Base-by-base conservation (phyloP, 2,329 filamentous ascomycete species). In the Magnaporthiopsis incrustans region DNA sequence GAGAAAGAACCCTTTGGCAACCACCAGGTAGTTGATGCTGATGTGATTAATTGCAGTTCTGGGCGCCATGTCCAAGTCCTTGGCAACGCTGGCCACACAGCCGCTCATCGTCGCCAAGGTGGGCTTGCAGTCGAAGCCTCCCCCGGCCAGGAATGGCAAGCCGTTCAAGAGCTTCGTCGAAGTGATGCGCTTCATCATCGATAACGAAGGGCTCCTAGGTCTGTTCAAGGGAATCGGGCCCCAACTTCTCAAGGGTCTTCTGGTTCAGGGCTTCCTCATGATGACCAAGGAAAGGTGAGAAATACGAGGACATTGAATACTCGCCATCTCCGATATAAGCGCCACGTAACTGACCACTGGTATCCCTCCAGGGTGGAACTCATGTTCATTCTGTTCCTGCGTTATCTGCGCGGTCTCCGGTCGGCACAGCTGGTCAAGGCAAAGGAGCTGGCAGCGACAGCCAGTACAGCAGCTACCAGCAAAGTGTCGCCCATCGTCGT, bases 71-170 rank as follows among this genome's bases (percentile, higher is more conserved):
- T 98, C 94, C 62, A 99, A 99, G 78, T 85, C 91, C 7, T 77
- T 98, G 66, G 95, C 95, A 63, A 99, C 95, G 0, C 88, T 99
- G 68, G 87, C 83, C 63, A 99, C 95, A 10, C 95, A 99, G 74
- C 95, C 95, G 18, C 82, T 99, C 64, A 99, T 99, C 71, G 94
- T 99, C 66, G 95, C 95, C 67, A 99, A 99, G 79, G 95, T 99
- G 66, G 93, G 95, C 62, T 81, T 99, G 65, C 95, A 99, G 76
- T 97, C 93, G 33, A 92, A 90, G 70, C 95, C 95, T 27, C 95
- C 95, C 0, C 87, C 92, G 66, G 83, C 86, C 27, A 86, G 93
- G 63, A 84, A 92, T 67, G 94, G 93, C 67, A 96, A 94, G 78
- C 92, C 91, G 0, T 99, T 99, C 79, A 93, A 92, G 75, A 90